Percentiles rank a stretch among this genome's conserved stretches.
Conservation (phyloP, 768 basidiomycete genomes). For the Dioszegia hungarica region DNA sequence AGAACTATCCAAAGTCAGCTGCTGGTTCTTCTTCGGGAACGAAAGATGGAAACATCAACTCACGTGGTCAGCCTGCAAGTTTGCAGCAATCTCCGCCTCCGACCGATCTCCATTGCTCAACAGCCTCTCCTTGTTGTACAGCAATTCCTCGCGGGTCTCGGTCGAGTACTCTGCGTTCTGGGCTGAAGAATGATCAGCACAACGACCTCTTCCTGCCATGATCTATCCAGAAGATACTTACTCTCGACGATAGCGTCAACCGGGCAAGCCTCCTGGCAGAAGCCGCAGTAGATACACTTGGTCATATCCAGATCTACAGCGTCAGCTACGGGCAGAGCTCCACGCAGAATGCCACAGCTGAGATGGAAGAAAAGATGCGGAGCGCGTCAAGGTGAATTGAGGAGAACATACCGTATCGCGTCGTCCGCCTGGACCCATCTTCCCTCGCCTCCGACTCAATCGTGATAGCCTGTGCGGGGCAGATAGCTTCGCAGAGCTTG, state of each 20-base stretch:
- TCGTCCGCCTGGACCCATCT: slow-evolving; percentile 94
- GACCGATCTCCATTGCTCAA: slow-evolving; percentile 92
- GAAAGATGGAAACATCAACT: slow-evolving; percentile 8
- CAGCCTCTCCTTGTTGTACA: slow-evolving; percentile 99
- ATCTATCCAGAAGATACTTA: slow-evolving; percentile 53
- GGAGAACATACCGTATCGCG: slow-evolving; percentile 76
- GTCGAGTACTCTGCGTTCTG: slow-evolving; percentile 97
- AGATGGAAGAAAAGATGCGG: too few species aligned
- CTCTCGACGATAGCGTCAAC: slow-evolving; percentile 99
- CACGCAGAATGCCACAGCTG: too few species aligned
- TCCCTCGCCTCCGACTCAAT: slow-evolving; percentile 95
- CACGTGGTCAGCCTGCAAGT: slow-evolving; percentile 54
- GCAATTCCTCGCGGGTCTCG: slow-evolving; percentile 93
- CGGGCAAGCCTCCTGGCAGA: slow-evolving; percentile 99
- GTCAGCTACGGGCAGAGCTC: not conserved
- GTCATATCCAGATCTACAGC: slow-evolving; percentile 94
- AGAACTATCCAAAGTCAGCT: not conserved
- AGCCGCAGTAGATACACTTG: slow-evolving; percentile 98
- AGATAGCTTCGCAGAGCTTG: slow-evolving; percentile 98
- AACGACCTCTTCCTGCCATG: too few species aligned
- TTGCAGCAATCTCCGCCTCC: slow-evolving; percentile 96
- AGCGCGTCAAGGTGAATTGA: too few species aligned
- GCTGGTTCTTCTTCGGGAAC: not conserved
- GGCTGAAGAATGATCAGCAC: slow-evolving; percentile 54
- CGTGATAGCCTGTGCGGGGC: slow-evolving; percentile 97